Percentiles rank a stretch among this genome's conserved stretches.
phyloP scores from a whole-genome alignment of 2,329 filamentous ascomycete genomes.

The Colletotrichum paranaense region DNA sequence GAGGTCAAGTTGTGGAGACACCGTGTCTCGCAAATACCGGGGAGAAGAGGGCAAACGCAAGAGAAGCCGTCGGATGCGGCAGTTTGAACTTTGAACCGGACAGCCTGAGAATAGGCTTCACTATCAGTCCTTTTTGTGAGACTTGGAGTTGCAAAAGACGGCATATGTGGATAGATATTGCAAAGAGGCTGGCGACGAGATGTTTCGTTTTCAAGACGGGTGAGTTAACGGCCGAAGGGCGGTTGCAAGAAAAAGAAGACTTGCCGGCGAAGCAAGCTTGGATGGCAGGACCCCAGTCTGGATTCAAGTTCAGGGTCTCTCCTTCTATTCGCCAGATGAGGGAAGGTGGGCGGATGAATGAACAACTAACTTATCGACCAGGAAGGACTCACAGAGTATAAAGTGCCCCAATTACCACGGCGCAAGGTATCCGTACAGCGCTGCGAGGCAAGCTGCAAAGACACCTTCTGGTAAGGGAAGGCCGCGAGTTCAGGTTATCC shows the following conservation, averaged over 20 bases:
- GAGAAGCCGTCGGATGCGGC: not conserved
- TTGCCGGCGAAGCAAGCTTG: not conserved
- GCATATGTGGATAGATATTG: not conserved
- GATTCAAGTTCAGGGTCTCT: conserved; percentile 4
- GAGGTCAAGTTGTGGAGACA: conserved; percentile 5
- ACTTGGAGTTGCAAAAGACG: conserved; percentile 13
- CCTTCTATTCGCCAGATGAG: conserved; percentile 1
- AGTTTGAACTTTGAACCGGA: not conserved
- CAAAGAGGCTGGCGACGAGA: conserved; percentile 1
- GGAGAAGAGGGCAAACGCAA: not conserved
- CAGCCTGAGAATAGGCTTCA: not conserved
- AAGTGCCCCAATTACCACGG: not conserved
- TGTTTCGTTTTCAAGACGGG: conserved; percentile 4
- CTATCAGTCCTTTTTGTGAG: not conserved
- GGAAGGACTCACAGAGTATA: not conserved
- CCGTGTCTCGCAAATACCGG: not conserved
- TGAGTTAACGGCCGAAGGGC: not conserved
- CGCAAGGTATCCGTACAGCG: not conserved
- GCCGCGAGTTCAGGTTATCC: not conserved
- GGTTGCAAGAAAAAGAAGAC: not conserved
- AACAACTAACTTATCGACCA: not conserved
- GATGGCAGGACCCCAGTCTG: not conserved
- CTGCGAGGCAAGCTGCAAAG: not conserved
- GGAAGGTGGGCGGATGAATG: not conserved
- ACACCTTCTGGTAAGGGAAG: conserved; percentile 12